Conservation (phyloP, 495 filamentous ascomycete species). For the Parathielavia hyrcaniae region DNA sequence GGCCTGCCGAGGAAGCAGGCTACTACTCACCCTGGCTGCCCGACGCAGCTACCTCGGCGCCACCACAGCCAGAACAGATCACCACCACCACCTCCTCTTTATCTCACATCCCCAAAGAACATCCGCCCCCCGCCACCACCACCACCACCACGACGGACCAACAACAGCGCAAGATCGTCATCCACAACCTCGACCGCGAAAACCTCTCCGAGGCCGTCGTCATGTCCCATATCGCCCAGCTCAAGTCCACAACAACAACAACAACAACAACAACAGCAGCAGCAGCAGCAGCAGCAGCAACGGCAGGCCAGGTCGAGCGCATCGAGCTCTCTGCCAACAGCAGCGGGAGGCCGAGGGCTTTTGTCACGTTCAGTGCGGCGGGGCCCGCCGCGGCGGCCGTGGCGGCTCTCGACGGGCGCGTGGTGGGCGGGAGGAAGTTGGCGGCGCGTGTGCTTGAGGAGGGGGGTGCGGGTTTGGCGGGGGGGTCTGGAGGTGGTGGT, state of each 20-base stretch:
- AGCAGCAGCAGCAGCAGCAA: no score
- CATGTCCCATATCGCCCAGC: not conserved
- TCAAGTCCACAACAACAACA: not conserved
- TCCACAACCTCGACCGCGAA: slow-evolving; percentile 4
- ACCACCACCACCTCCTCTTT: not conserved
- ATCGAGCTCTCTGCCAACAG: slow-evolving; percentile 8
- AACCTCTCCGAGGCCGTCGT: not conserved
- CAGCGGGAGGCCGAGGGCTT: slow-evolving; percentile 9
- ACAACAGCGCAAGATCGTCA: slow-evolving; percentile 17
- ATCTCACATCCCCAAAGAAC: not conserved
- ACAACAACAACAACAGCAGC: no score
- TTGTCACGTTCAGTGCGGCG: slow-evolving; percentile 11
- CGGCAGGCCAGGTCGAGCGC: slow-evolving; percentile 9
- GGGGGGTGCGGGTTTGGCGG: not conserved
- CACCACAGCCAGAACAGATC: not conserved
- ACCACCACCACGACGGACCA: not conserved
- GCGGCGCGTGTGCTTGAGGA: slow-evolving; percentile 6
- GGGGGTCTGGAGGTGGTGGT: no score
- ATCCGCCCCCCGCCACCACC: not conserved
- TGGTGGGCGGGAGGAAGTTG: not conserved
- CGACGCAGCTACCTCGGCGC: not conserved
- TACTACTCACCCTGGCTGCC: not conserved
- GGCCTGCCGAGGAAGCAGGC: not conserved
- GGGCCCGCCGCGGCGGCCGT: slow-evolving; percentile 7
- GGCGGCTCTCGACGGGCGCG: slow-evolving; percentile 6